Evolutionary conservation across 768 basidiomycete species (phyloP).

Genomic region (Sporobolomyces pararoseus): DNA sequence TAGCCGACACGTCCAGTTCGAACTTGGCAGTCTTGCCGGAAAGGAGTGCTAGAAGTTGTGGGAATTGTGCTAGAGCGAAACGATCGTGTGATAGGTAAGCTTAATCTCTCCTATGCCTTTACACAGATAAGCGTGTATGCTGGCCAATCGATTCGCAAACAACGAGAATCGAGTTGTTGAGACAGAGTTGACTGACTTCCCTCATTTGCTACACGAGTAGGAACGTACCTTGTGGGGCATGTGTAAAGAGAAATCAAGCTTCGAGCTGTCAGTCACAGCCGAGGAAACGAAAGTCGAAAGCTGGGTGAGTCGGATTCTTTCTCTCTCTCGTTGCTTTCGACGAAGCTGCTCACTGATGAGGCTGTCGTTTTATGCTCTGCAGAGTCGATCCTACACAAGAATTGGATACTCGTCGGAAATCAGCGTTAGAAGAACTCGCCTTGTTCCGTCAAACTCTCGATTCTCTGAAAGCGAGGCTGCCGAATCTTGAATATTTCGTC

Average conservation of each 20-base stretch:
- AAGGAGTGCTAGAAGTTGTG: not conserved
- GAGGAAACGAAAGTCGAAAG: slow-evolving; percentile 24
- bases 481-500: slow-evolving; percentile 32
- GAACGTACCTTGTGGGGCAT: slow-evolving; percentile 26
- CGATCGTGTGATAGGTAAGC: slow-evolving; percentile 22
- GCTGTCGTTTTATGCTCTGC: not conserved
- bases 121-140: too few relatives aligned
- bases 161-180: too few relatives aligned
- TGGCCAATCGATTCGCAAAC: too few relatives aligned
- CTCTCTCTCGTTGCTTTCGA: not conserved
- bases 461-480: slow-evolving; percentile 29
- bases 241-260: slow-evolving; percentile 20
- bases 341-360: not conserved
- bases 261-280: slow-evolving; percentile 15
- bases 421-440: slow-evolving; percentile 31
- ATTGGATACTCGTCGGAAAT: slow-evolving; percentile 14
- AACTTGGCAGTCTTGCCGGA: slow-evolving; percentile 5
- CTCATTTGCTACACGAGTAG: not conserved
- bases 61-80: slow-evolving; percentile 22
- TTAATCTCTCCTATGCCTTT: too few relatives aligned
- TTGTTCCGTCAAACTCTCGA: slow-evolving; percentile 38
- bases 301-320: slow-evolving; percentile 13
- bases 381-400: slow-evolving; percentile 23
- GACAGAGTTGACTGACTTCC: not conserved
- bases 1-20: not conserved